Base-by-base conservation (phyloP, 495 filamentous ascomycete genomes). In the Penicillium samsonianum region DNA sequence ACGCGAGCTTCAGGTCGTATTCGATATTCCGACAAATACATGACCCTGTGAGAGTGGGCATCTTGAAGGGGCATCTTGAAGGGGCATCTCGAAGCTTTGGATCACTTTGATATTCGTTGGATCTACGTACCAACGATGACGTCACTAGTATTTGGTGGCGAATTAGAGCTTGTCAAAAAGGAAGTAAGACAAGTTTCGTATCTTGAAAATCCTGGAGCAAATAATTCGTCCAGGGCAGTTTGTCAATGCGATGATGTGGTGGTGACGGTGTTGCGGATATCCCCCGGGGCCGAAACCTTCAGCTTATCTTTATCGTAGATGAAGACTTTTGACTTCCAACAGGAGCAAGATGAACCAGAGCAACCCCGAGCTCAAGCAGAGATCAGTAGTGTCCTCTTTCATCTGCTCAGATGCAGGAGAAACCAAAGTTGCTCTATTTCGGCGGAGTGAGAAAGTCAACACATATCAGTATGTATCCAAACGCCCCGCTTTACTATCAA, bases 311-410 rank as follows among this genome's bases (percentile, higher is more conserved):
- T n/a, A 38, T n/a, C 33, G n/a, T n/a, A n/a, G n/a, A n/a, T n/a
- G n/a, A n/a, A n/a, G n/a, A n/a, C n/a, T n/a, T n/a, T n/a, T n/a
- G n/a, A n/a, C n/a, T n/a, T n/a, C 14, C 14, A 8, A 35, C n/a
- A n/a, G n/a, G n/a, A 35, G 31, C 31, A 35, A 38, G 6, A 38
- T 38, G 35, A 17, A 8, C 33, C 28, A 11, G 16, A n/a, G 10
- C 16, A 9, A 48, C 4, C 16, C 20, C 8, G 33, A 40, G 2
- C 48, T 71, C 8, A 31, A 77, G 57, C 76, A 75, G 46, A 73
- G 77, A 57, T 72, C 72, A 0, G 78, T 87, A 8, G 80, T 83
- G 2, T 84, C 81, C 3, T 80, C 73, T 1, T 86, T 86, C 55
- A 74, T 87, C 57, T 80, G 84, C 68, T 75, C 74, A 35, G 48